Base-by-base conservation (phyloP, 192 early-diverging fungal species). In the Coemansia sp. region DNA sequence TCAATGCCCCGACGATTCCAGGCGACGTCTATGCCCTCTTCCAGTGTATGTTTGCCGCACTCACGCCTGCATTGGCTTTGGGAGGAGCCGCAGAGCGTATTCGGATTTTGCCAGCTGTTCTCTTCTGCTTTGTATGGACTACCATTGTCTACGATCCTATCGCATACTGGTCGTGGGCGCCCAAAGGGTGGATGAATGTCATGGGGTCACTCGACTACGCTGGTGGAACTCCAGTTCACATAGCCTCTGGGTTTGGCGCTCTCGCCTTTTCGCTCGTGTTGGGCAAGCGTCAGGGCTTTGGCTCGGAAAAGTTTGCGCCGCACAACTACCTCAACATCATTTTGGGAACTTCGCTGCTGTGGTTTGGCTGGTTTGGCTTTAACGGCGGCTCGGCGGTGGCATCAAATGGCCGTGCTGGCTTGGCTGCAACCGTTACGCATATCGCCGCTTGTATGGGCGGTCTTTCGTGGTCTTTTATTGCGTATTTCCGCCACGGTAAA, bases 321-420 rank as follows among this genome's bases (percentile, higher is more conserved):
- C 94, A 96, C 80, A 93, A 92, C 83, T 89, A 97, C 79, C 89
- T 91, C 72, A 93, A 94, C 81, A 95, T 97, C 24, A 91, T 96
- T 67, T 85, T 98, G 44, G 96, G 94, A 22, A 91, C 92, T 27
- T 87, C 88, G 40, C 86, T 98, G 48, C 86, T 98, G 55, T 96
- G 95, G 94, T 95, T 95, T 61, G 94, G 96, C 53, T 98, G 96
- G 96, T 92, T 93, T 70, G 95, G 94, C 0, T 98, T 98, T 86
- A 97, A 99, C 80, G 95, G 89, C 59, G 97, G 95, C 44, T 91
- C 90, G 38, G 91, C 90, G 12, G 79, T 92, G 34, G 85, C 87
- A 2, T 90, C 91, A 32, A 95, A 92, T 64, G 68, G 91, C 32
- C 90, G 97, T 61, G 93, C 95, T 41, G 93, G 87, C 34, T 90